These are phyloP conservation scores for Ophiostoma triangulosporum DNA, from an alignment of 2,329 filamentous ascomycete genomes.

Conservation along the genomic window DNA sequence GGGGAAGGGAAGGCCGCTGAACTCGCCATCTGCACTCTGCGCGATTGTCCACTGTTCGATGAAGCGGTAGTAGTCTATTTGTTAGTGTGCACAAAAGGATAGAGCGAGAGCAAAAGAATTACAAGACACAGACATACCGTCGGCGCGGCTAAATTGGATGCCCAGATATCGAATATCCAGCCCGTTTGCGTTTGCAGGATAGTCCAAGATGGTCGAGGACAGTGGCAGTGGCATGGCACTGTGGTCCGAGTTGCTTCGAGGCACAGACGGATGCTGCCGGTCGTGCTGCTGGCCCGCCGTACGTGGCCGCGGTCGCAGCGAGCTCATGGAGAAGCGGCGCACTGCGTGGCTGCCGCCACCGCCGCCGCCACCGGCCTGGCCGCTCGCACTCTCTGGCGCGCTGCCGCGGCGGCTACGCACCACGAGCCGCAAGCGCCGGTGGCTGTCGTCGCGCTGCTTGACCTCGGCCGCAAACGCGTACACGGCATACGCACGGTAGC, in stretches of 20 bases:
- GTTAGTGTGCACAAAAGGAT: too few relatives aligned
- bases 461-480: conserved; percentile 34
- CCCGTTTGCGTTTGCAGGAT: conserved; percentile 15
- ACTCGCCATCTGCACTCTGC: conserved; percentile 32
- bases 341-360: not conserved
- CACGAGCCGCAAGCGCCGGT: conserved; percentile 31
- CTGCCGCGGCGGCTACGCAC: conserved; percentile 28
- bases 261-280: conserved; percentile 4
- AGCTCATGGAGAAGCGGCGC: conserved; percentile 30
- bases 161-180: conserved; percentile 35
- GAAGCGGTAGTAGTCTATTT: conserved; percentile 31
- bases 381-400: conserved; percentile 22
- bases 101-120: too few relatives aligned
- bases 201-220: conserved; percentile 9
- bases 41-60: conserved; percentile 32
- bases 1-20: conserved; percentile 31
- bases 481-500: conserved; percentile 35
- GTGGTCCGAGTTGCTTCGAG: conserved; percentile 10
- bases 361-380: conserved; percentile 6
- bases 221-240: conserved; percentile 3
- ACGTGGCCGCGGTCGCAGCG: conserved; percentile 27
- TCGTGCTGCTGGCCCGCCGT: not conserved
- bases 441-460: conserved; percentile 31
- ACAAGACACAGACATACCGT: conserved; percentile 25
- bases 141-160: conserved; percentile 34